Conservation (phyloP, 2,329 filamentous ascomycete genomes). For the Neopestalotiopsis rosae region DNA sequence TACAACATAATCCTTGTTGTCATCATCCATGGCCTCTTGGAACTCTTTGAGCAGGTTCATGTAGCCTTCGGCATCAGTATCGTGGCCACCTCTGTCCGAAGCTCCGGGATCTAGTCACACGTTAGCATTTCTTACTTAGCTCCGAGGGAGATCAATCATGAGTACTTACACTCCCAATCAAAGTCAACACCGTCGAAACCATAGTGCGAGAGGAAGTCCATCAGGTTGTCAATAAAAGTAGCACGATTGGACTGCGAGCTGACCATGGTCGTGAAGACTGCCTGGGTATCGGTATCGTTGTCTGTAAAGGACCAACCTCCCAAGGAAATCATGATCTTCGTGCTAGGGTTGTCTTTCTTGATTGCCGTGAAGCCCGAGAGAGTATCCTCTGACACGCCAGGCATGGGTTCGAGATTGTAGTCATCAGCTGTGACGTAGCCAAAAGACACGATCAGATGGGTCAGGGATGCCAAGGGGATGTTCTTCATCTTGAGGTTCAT, state of each 20-base stretch:
- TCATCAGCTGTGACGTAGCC: slow-evolving; percentile 36
- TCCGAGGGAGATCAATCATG: no score
- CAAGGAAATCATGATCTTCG: slow-evolving; percentile 36
- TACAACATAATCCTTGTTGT: slow-evolving; percentile 14
- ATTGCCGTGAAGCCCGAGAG: slow-evolving; percentile 17
- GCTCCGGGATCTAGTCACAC: slow-evolving; percentile 23
- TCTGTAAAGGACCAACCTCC: slow-evolving; percentile 48
- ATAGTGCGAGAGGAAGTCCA: slow-evolving; percentile 29
- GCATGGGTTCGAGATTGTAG: slow-evolving; percentile 37
- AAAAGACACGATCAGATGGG: slow-evolving; percentile 41
- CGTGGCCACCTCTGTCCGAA: slow-evolving; percentile 23
- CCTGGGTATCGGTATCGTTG: slow-evolving; percentile 26
- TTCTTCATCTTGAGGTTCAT: slow-evolving; percentile 43
- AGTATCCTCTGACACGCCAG: slow-evolving; percentile 19
- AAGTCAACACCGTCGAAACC: slow-evolving; percentile 27
- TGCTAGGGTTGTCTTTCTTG: slow-evolving; percentile 38
- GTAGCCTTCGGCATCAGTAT: slow-evolving; percentile 24
- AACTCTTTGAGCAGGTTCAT: slow-evolving; percentile 48
- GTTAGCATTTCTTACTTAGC: no score
- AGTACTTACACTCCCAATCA: slow-evolving; percentile 22
- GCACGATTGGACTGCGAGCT: slow-evolving; percentile 19
- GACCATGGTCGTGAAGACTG: slow-evolving; percentile 32
- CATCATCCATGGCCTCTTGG: not conserved
- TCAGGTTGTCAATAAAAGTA: slow-evolving; percentile 28
- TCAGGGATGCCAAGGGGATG: slow-evolving; percentile 45